Percentiles rank a stretch among this genome's conserved stretches.
Conservation (phyloP, 78 protist genomes). For the Dictyostelium brefeldianum region DNA sequence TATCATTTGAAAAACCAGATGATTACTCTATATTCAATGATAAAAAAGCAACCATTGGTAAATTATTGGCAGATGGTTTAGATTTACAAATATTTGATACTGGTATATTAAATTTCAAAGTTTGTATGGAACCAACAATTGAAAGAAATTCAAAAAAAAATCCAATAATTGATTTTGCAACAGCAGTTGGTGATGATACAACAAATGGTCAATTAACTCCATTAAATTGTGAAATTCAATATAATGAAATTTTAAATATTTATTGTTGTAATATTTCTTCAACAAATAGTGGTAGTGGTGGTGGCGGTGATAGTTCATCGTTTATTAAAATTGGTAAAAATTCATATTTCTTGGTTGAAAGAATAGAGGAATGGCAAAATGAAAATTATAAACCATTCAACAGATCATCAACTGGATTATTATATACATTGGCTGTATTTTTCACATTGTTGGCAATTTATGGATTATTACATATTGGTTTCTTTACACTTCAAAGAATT, state of each 20-base stretch:
- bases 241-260: background rate
- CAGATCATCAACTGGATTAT: background rate
- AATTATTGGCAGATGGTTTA: constrained; percentile 35
- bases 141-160: background rate
- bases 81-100: background rate
- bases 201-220: constrained; percentile 34
- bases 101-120: background rate
- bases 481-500: background rate
- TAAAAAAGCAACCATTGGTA: constrained; percentile 21
- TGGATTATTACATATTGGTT: constrained; percentile 17
- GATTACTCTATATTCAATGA: constrained; percentile 51
- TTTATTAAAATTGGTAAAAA: background rate
- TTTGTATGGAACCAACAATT: background rate
- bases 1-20: constrained; percentile 6
- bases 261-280: constrained; percentile 34
- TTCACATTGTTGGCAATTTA: background rate
- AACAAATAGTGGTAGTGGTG: background rate
- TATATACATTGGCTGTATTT: constrained; percentile 31
- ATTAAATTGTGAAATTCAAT: constrained; percentile 3
- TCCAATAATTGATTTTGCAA: constrained; percentile 30
- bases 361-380: constrained; percentile 32
- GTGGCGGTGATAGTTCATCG: background rate
- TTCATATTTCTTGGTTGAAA: constrained; percentile 22
- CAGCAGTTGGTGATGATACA: background rate
- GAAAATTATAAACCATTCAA: constrained; percentile 2